Evolutionary conservation across 1,139 yeast genomes (phyloP).

Genomic region (Zhuliangozyma parablackwelliae): DNA sequence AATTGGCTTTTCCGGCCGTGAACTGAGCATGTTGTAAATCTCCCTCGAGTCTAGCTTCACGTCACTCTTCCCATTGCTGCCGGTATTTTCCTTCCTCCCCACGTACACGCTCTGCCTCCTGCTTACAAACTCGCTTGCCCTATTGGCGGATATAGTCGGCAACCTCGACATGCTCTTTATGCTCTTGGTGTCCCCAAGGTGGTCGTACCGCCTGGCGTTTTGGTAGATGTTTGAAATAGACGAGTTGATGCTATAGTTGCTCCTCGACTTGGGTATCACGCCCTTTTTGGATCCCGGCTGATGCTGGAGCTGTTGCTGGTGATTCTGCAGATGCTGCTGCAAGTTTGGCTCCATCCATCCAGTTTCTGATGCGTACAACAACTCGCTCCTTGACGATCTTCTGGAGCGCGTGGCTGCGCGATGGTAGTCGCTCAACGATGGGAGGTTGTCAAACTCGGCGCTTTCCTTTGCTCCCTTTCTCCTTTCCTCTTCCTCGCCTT

Average conservation of each 20-base stretch:
- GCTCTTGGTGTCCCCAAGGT: conserved; percentile 12
- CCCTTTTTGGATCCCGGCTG: neutral
- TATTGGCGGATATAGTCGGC: conserved; percentile 13
- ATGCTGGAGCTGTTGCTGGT: neutral
- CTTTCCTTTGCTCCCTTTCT: too few relatives aligned
- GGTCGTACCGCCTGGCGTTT: conserved; percentile 2
- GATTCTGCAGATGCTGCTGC: conserved; percentile 1
- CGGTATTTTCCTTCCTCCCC: neutral
- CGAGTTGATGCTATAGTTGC: conserved; percentile 23
- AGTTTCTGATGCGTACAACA: conserved; percentile 34
- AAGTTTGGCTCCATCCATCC: conserved; percentile 44
- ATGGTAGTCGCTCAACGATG: conserved; percentile 36
- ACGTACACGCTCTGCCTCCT: conserved; percentile 5
- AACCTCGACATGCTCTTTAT: conserved; percentile 14
- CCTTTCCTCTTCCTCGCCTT: conserved; percentile 15
- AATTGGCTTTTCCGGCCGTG: conserved; percentile 7
- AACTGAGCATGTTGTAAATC: conserved; percentile 20
- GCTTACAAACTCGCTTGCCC: conserved; percentile 5
- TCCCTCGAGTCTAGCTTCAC: conserved; percentile 18
- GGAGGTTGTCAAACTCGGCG: conserved; percentile 14
- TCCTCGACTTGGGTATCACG: conserved; percentile 20
- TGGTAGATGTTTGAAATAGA: conserved; percentile 11
- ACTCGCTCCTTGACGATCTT: conserved; percentile 39
- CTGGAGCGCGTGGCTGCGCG: conserved; percentile 26
- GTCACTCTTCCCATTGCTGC: conserved; percentile 1